Percentiles rank a stretch among this genome's conserved stretches.
Conservation (phyloP, 805 yeast species). For the Candida railenensis region DNA sequence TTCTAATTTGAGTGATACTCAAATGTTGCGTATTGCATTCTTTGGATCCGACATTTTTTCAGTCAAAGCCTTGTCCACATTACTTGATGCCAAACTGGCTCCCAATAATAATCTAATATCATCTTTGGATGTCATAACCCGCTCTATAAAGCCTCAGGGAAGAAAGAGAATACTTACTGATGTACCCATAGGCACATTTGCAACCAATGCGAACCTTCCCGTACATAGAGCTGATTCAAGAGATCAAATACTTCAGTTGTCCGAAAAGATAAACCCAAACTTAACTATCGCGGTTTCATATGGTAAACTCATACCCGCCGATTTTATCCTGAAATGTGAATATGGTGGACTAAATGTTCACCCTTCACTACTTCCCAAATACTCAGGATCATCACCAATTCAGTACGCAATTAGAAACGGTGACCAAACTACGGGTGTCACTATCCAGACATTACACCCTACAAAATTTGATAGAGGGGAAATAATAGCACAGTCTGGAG, state of each 20-base stretch:
- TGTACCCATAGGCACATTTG: slow-evolving; percentile 51
- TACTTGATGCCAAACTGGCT: background rate
- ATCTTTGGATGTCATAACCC: slow-evolving; percentile 59
- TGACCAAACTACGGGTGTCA: slow-evolving; percentile 71
- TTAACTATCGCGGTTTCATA: slow-evolving; percentile 89
- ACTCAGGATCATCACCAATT: slow-evolving; percentile 88
- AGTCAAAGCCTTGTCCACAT: slow-evolving; percentile 44
- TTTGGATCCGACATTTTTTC: slow-evolving; percentile 82
- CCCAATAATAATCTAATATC: slow-evolving; percentile 20
- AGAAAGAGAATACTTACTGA: slow-evolving; percentile 50
- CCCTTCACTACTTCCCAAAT: slow-evolving; percentile 81
- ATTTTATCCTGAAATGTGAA: slow-evolving; percentile 45
- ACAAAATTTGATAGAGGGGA: slow-evolving; percentile 79
- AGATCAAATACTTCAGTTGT: slow-evolving; percentile 31
- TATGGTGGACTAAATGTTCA: slow-evolving; percentile 87
- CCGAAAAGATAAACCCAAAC: slow-evolving; percentile 38
- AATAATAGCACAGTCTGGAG: slow-evolving; percentile 57
- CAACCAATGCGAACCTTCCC: slow-evolving; percentile 29
- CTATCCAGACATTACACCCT: slow-evolving; percentile 89
- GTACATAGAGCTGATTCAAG: slow-evolving; percentile 53
- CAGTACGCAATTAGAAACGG: slow-evolving; percentile 72
- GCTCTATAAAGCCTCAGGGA: slow-evolving; percentile 65
- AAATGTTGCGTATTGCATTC: slow-evolving; percentile 46
- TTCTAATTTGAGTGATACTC: no score
- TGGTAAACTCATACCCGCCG: slow-evolving; percentile 74